A percentile compares a stretch with the other conserved stretches of the same genome.
Evolutionary conservation across 2,329 filamentous ascomycete species (phyloP).

Genomic region (Neoarthrinium moseri): DNA sequence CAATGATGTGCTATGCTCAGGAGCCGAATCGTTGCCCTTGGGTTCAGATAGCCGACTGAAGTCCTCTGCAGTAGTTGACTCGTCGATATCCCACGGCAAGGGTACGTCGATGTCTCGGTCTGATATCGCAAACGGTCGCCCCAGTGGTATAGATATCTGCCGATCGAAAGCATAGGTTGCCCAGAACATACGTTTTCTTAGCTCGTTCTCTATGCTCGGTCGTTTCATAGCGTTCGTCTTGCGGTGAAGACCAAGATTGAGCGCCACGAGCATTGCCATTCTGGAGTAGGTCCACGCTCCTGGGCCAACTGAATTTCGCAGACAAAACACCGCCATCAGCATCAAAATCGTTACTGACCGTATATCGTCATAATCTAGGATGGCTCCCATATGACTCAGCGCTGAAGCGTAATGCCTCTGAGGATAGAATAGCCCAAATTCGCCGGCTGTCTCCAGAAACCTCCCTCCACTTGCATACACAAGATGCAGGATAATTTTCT

Average conservation of each 20-base stretch:
- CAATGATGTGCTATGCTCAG: constrained; percentile 19
- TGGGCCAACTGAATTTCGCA: constrained; percentile 31
- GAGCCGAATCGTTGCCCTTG: constrained; percentile 4
- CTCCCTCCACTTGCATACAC: constrained; percentile 9
- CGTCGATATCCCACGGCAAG: constrained; percentile 21
- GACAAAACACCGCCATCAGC: constrained; percentile 30
- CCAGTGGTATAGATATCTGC: constrained; percentile 30
- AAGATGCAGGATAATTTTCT: constrained; percentile 6
- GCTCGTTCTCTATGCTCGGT: constrained; percentile 11
- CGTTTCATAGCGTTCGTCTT: constrained; percentile 5
- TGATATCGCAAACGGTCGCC: constrained; percentile 31
- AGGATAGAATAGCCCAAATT: constrained; percentile 5
- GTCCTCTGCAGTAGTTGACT: constrained; percentile 10
- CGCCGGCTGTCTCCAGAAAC: constrained; percentile 9
- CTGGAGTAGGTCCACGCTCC: constrained; percentile 33
- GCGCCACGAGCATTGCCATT: constrained; percentile 27
- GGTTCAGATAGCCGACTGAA: constrained; percentile 14
- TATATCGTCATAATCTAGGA: constrained; percentile 30
- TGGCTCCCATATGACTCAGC: constrained; percentile 28
- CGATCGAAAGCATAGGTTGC: constrained; percentile 32
- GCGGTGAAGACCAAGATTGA: constrained; percentile 31
- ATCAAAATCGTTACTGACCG: constrained; percentile 30
- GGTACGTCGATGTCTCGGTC: constrained; percentile 30
- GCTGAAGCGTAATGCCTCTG: constrained; percentile 27
- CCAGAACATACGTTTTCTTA: constrained; percentile 33